Evolutionary conservation across 2,329 filamentous ascomycete species (phyloP).

Genomic region (Hymenoscyphus scutula): DNA sequence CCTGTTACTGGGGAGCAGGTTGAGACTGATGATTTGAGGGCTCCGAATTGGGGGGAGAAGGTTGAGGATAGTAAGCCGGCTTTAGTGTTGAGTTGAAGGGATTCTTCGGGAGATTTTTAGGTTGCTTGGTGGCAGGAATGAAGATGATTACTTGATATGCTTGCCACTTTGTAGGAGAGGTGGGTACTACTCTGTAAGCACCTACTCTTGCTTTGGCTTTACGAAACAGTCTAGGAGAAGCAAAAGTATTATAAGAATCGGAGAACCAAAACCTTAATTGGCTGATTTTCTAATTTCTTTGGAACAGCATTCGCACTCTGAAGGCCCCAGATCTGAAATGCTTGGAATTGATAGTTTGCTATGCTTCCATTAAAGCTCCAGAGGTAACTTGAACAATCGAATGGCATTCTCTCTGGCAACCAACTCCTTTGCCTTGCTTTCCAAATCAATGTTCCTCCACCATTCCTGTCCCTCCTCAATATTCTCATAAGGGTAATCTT

Average conservation of each 20-base stretch:
- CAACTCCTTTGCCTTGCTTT: slow-evolving; percentile 16
- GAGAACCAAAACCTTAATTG: no score
- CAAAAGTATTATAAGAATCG: no score
- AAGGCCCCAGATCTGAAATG: background rate
- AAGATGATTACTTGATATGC: background rate
- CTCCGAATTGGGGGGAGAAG: slow-evolving; percentile 2
- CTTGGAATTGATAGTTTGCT: background rate
- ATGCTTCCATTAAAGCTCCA: background rate
- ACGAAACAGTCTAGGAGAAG: no score
- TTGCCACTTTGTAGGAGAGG: no score
- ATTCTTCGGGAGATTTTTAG: background rate
- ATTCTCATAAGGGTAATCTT: slow-evolving; percentile 21
- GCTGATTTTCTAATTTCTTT: no score
- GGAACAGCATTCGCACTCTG: no score
- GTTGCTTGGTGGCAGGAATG: background rate
- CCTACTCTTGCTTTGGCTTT: no score
- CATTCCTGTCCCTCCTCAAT: slow-evolving; percentile 22
- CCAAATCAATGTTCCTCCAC: slow-evolving; percentile 21
- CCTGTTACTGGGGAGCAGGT: slow-evolving; percentile 12
- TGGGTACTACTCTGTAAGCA: no score
- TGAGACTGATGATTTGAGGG: slow-evolving; percentile 11
- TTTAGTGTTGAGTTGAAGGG: slow-evolving; percentile 5
- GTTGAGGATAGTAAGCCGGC: slow-evolving; percentile 12
- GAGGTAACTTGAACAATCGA: slow-evolving; percentile 14
- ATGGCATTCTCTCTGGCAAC: slow-evolving; percentile 21